Conservation (phyloP, 2,329 filamentous ascomycete species). For the Monilinia aucupariae region DNA sequence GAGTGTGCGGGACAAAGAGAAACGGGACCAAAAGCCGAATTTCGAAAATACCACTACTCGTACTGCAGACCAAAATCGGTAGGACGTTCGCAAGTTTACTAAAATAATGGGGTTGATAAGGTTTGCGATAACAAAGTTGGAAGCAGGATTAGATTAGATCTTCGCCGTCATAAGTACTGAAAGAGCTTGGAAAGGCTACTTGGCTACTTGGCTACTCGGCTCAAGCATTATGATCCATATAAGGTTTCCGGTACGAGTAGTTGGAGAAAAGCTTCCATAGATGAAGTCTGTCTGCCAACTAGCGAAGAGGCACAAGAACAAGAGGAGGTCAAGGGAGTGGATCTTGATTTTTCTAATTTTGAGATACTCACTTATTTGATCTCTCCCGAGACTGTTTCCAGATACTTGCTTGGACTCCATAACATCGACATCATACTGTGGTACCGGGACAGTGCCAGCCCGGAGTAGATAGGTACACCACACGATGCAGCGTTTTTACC, state of each 20-base stretch:
- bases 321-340: not conserved
- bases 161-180: not conserved
- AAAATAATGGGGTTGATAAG: not conserved
- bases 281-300: not conserved
- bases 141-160: not conserved
- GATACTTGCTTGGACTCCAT: not conserved
- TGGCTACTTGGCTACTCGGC: not conserved
- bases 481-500: not conserved
- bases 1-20: not conserved
- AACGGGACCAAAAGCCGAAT: not conserved
- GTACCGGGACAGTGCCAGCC: not conserved
- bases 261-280: not conserved
- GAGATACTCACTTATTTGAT: not conserved
- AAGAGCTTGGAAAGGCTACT: not conserved
- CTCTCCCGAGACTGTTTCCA: no score
- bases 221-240: not conserved
- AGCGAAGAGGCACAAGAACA: not conserved
- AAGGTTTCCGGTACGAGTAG: not conserved
- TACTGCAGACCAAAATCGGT: not conserved
- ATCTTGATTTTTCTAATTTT: not conserved
- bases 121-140: not conserved
- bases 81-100: not conserved
- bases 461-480: not conserved
- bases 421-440: not conserved
- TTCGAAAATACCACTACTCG: not conserved